Evolutionary conservation across 371 early-diverging fungal species (phyloP), one percentile per base, ranked within the genome.

Genomic region (Circinella umbellata): DNA sequence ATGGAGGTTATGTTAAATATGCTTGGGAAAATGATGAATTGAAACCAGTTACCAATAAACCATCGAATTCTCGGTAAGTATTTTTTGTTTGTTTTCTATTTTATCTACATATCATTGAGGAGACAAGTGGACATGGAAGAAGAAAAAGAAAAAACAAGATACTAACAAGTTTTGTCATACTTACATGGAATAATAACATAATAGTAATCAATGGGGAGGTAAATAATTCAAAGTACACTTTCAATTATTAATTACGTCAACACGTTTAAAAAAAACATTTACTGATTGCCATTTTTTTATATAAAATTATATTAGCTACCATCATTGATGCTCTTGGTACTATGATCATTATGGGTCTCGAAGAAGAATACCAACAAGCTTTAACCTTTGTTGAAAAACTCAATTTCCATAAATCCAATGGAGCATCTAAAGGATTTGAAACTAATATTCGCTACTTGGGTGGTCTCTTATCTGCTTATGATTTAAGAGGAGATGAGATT

Each of bases 311-410:
- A n/a, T n/a, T 61, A 82, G 88, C 88, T 62, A 92, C 94, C 2
- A 86, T 94, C 68, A 83, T 95, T 36, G 97, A 97, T 75, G 81
- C 93, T 14, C 81, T 97, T 27, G 96, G 95, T 71, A 95, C 97
- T 3, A 84, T 94, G 65, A 71, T 87, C 38, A 80, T 98, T 46
- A 92, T 96, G 93, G 92, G 88, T 0, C 74, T 95, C 34, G 79
- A 85, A 11, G 81, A 85, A 0, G 94, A 93, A 67, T 97, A 90
- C 70, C 55, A 78, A 6, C 76, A 83, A 37, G 94, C 93, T 36
- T 76, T 88, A 20, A 60, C 70, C 18, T 48, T 76, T 4, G 77
- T 90, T 47, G 13, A 54, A 20, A 64, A 60, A 39, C 47, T 69
- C 38, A 64, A 85, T 51, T 82, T 76, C 62, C 65, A 34, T 8